Evolutionary conservation across 495 filamentous ascomycete species (phyloP), one percentile per base, ranked within the genome.

Genomic region (Staphylotrichum longicolle): DNA sequence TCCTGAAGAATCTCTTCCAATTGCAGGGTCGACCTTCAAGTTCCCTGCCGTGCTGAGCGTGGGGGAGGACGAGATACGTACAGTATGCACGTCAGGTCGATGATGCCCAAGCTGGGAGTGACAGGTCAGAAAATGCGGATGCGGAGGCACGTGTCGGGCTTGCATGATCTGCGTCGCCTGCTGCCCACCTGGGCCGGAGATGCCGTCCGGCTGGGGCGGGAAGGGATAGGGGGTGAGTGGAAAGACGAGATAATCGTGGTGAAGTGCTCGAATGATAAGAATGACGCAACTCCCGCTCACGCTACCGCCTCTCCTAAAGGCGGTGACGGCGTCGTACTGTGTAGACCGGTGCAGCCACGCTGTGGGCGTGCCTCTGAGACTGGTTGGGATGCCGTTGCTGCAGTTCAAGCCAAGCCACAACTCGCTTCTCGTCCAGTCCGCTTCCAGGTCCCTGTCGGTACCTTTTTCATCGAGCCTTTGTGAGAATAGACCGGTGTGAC

Each of bases 401-500:
- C 57, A 54, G 41, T 37, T 10, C 14, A 60, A 30, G 58, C 49
- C 45, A 53, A 52, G 56, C 57, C 57, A 44, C 46, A 42, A 27
- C n/a, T 60, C 42, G 58, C 50, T 54, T 30, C 15, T 45, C 2
- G 41, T 20, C 58, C 58, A 60, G 40, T 54, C 41, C 41, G 41
- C 27, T 37, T 34, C 34, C 57, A 48, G 32, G 27, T 34, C 39
- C 48, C 33, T 32, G 8, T 58, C 15, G 42, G 32, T 27, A 40
- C 6, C 49, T 40, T 30, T 46, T 50, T 47, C 58, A 60, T 54
- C 58, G 58, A 60, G 33, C 20, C 27, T 45, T 41, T 47, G 42
- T 3, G 15, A 54, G 40, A 6, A 2, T 10, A 10, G 41, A 60
- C 58, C 58, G 58, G 58, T 60, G 58, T 60, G 58, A 60, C 11